Conservation (phyloP, 2,329 filamentous ascomycete genomes). For the Aspergillus caelatus region DNA sequence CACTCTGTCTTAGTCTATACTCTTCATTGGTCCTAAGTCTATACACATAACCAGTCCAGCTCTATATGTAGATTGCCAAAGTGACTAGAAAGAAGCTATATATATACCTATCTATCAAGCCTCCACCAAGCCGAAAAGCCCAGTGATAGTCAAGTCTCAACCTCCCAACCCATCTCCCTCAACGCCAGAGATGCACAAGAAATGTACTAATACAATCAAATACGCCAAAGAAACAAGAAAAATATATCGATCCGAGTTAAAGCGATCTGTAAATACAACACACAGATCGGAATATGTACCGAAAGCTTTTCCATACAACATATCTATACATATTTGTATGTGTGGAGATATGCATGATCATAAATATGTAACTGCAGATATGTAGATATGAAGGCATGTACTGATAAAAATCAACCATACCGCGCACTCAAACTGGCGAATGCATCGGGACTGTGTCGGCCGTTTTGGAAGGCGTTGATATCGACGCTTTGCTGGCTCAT, state of each 20-base stretch:
- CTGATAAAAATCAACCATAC: conserved; percentile 33
- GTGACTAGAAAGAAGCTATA: not conserved
- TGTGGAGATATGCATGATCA: not conserved
- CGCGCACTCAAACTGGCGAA: conserved; percentile 54
- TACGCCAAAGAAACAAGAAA: conserved; percentile 2
- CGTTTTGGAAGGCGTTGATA: conserved; percentile 49
- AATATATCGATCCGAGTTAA: not conserved
- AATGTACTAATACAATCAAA: conserved; percentile 2
- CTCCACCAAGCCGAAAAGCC: not conserved
- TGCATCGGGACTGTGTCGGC: conserved; percentile 54
- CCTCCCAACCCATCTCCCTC: not conserved
- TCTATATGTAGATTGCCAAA: not conserved
- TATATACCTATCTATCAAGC: not conserved
- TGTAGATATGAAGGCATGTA: not conserved
- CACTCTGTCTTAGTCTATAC: not conserved
- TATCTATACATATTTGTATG: not conserved
- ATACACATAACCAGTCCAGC: not conserved
- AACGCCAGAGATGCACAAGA: not conserved
- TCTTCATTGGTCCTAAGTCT: not conserved
- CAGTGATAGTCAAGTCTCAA: not conserved
- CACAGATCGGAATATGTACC: not conserved
- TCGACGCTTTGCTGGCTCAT: conserved; percentile 54
- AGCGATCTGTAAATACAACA: not conserved
- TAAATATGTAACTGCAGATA: not conserved
- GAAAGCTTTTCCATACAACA: not conserved